Evolutionary conservation across 129 eudicot species (phyloP).

Genomic region (Pittosporum tobira): DNA sequence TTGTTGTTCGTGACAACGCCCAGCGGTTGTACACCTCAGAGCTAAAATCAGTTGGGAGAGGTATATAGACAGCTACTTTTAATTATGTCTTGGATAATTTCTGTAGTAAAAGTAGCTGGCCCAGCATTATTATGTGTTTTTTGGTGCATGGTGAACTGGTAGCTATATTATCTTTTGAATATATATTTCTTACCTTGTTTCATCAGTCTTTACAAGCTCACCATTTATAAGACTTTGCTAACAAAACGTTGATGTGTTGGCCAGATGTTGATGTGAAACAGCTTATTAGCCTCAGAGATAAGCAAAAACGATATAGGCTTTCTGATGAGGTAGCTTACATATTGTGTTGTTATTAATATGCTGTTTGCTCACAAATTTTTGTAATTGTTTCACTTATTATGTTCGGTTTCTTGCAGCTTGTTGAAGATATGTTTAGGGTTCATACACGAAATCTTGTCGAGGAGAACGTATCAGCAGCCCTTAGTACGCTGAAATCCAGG

Average conservation of each 20-base stretch:
- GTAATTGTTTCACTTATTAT: slow-evolving; percentile 11
- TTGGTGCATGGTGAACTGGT: no score
- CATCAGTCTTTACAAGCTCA: background rate
- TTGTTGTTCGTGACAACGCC: slow-evolving; percentile 94
- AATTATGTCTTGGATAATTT: no score
- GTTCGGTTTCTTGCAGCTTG: slow-evolving; percentile 50
- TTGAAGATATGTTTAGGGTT: slow-evolving; percentile 79
- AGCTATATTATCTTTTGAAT: no score
- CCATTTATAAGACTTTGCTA: background rate
- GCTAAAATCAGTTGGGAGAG: slow-evolving; percentile 58
- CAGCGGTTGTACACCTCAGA: slow-evolving; percentile 69
- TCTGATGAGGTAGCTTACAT: slow-evolving; percentile 70
- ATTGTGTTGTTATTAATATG: background rate
- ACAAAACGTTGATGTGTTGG: slow-evolving; percentile 10
- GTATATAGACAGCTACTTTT: no score
- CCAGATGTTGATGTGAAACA: slow-evolving; percentile 60
- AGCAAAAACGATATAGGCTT: slow-evolving; percentile 65
- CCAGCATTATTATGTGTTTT: no score
- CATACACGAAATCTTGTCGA: slow-evolving; percentile 77
- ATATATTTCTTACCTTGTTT: background rate
- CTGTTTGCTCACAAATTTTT: slow-evolving; percentile 4
- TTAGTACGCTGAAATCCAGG: slow-evolving; percentile 56
- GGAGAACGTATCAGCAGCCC: slow-evolving; percentile 56
- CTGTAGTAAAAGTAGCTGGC: no score
- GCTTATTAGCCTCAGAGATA: slow-evolving; percentile 68